Conservation (phyloP, 108 stramenopile species). For the Cyclotella choctawhatcheeana region DNA sequence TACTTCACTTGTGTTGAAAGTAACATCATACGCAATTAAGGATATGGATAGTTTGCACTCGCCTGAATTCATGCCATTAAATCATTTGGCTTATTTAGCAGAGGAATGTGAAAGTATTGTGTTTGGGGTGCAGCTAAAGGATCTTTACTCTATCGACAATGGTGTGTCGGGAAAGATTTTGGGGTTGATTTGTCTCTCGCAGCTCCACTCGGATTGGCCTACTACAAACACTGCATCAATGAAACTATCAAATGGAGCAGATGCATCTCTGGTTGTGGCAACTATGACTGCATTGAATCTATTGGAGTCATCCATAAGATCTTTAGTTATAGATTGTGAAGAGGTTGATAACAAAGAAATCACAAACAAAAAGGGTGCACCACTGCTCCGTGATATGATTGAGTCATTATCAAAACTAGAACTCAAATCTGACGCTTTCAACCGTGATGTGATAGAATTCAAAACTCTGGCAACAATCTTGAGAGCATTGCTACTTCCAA, state of each 20-base stretch:
- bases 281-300: constrained; percentile 54
- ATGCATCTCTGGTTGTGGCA: constrained; percentile 17
- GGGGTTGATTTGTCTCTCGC: constrained; percentile 33
- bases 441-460: background rate
- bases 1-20: constrained; percentile 6
- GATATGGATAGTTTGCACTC: background rate
- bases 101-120: constrained; percentile 29
- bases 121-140: background rate
- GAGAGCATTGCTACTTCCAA: constrained; percentile 54
- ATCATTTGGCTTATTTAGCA: constrained; percentile 25
- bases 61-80: constrained; percentile 17
- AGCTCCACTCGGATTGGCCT: constrained; percentile 15
- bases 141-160: background rate
- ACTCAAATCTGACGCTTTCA: background rate
- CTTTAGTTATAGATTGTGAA: background rate
- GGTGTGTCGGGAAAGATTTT: constrained; percentile 22
- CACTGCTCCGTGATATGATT: constrained; percentile 39
- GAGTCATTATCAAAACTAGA: constrained; percentile 12
- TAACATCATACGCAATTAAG: background rate
- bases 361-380: constrained; percentile 25
- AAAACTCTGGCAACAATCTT: constrained; percentile 30
- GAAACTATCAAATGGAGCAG: constrained; percentile 1
- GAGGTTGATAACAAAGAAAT: background rate
- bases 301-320: constrained; percentile 63
- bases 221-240: background rate